Percentiles rank a stretch among this genome's conserved stretches.
Evolutionary conservation across 2,329 filamentous ascomycete species (phyloP).

Genomic region (Verticillium klebahnii): DNA sequence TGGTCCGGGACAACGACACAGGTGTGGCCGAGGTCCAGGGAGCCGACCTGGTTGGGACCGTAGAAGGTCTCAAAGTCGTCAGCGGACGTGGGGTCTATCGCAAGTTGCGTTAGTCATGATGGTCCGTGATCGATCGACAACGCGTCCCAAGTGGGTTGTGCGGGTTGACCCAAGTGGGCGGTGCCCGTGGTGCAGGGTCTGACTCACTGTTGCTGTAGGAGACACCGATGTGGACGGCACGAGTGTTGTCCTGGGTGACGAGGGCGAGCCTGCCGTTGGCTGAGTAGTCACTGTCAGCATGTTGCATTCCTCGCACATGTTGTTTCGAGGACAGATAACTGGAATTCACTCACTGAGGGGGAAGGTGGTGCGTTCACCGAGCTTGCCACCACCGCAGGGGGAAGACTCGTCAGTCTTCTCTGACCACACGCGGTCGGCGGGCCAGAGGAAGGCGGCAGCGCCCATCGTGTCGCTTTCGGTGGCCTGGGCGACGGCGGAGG

Average conservation of each 20-base stretch:
- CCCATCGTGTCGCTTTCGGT: constrained; percentile 32
- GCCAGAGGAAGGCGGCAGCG: constrained; percentile 58
- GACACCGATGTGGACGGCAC: constrained; percentile 47
- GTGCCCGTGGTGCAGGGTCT: neutral
- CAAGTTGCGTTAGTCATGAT: neutral
- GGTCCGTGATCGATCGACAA: neutral
- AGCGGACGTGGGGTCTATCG: constrained; percentile 31
- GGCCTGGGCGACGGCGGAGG: constrained; percentile 6
- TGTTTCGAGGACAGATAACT: neutral
- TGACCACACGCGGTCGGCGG: constrained; percentile 50
- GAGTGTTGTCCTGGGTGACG: constrained; percentile 53
- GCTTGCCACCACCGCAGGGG: constrained; percentile 50
- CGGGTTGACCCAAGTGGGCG: neutral
- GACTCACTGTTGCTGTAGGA: constrained; percentile 44
- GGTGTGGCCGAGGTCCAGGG: constrained; percentile 39
- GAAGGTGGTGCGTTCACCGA: constrained; percentile 49
- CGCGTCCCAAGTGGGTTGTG: neutral
- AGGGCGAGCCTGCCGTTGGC: constrained; percentile 51
- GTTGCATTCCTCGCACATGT: neutral
- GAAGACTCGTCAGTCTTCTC: constrained; percentile 49
- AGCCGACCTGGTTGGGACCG: constrained; percentile 25
- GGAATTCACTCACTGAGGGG: constrained; percentile 41
- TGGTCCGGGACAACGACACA: constrained; percentile 34
- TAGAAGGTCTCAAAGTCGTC: constrained; percentile 35
- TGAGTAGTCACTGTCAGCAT: constrained; percentile 17